Evolutionary conservation across 331 rosid species (phyloP), one percentile per base, ranked within the genome.

Genomic region (Malus hybrid): DNA sequence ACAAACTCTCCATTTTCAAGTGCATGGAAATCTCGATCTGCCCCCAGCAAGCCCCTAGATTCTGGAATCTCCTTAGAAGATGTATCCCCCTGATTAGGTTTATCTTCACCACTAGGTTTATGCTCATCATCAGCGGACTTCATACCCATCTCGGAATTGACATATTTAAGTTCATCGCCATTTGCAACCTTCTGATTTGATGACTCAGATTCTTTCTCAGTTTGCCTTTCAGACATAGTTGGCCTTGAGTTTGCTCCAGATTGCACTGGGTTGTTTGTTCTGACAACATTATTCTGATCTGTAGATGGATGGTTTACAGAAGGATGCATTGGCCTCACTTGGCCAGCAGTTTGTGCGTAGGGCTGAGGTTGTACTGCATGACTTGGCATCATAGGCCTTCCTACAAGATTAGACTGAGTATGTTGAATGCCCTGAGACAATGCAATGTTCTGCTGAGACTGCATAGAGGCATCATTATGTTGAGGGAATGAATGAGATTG

Each of bases 361-460:
- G 93, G 85, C 77, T 82, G 95, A 57, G 82, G 63, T 33, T 82
- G 89, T 33, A 83, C 79, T 61, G 82, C 86, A 63, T 85, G 92
- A 84, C 77, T 80, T 66, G 88, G 89, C 75, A 83, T 36, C 80
- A 78, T 30, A 69, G 87, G 87, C 79, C 88, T 87, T 72, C 91
- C 97, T 1, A 70, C 86, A 57, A 81, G 79, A 85, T 83, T 91
- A 70, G 97, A 74, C 55, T 82, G 89, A 78, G 42, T 77, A 36
- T 75, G 88, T 52, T 82, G 93, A 77, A 79, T 29, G 48, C 62
- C 88, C 66, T 84, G 89, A 66, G 87, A 78, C 53, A 73, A 74
- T 66, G 83, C 81, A 78, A 74, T 74, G 72, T 86, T 86, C 39
- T 78, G 85, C 68, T 86, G 89, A 60, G 82, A 65, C 68, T 86